Conservation (phyloP, 441 rosid species). For the Syzygium syzygioides region DNA sequence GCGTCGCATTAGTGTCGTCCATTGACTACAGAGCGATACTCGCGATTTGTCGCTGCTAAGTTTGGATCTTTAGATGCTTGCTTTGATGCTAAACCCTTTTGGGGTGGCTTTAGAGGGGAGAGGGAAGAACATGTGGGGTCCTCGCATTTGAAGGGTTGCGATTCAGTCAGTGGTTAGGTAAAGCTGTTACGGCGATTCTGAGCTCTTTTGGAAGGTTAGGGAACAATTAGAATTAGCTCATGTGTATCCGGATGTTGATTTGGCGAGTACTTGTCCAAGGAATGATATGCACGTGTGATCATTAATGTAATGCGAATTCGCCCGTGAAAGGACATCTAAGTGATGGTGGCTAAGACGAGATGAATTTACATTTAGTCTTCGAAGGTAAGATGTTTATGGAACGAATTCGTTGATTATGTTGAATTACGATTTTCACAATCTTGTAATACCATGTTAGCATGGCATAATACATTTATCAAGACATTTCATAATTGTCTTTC, state of each 20-base stretch:
- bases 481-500: background rate
- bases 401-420: background rate
- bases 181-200: background rate
- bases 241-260: background rate
- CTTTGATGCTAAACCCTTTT: background rate
- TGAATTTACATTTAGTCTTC: no score
- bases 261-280: background rate
- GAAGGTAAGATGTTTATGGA: background rate
- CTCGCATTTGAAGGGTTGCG: background rate
- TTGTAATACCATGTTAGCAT: fast-evolving
- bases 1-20: background rate
- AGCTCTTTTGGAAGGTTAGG: background rate
- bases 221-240: background rate
- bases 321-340: background rate
- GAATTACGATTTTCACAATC: background rate
- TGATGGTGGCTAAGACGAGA: background rate
- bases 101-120: background rate
- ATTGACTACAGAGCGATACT: background rate
- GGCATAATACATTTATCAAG: fast-evolving
- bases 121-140: background rate
- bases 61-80: background rate
- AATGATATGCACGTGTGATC: background rate
- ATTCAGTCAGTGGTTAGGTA: background rate
- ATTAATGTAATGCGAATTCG: no score
- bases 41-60: no score